phyloP scores from a whole-genome alignment of 345 rosid genomes.

The Dipteronia sinensis region DNA sequence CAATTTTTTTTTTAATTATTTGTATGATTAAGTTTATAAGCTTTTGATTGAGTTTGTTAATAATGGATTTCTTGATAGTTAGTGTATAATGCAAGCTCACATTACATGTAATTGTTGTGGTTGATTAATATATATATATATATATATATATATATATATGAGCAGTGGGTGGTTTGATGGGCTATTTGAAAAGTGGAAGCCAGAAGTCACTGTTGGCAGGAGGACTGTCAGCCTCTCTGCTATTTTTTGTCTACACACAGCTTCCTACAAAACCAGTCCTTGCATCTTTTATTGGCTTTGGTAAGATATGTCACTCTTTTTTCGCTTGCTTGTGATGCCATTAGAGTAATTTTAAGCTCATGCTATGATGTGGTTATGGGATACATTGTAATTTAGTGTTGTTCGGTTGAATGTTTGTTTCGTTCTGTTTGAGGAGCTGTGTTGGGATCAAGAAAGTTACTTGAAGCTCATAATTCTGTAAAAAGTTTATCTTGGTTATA shows the following conservation, averaged over 20 bases:
- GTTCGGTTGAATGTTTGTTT: neutral
- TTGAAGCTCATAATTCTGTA: neutral
- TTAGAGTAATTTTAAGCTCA: conserved; percentile 5
- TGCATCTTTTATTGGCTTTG: conserved; percentile 83
- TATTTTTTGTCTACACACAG: conserved; percentile 67
- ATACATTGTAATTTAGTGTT: neutral
- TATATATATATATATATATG: too few species aligned
- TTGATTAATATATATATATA: neutral
- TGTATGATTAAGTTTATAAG: neutral
- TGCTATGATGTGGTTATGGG: neutral
- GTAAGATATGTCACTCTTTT: conserved; percentile 37
- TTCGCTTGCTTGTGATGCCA: neutral
- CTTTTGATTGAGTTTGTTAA: neutral
- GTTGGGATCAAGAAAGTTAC: neutral
- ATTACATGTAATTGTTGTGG: conserved; percentile 1
- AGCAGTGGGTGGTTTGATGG: conserved; percentile 86
- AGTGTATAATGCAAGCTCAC: neutral
- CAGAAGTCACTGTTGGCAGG: conserved; percentile 81
- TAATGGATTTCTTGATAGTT: neutral
- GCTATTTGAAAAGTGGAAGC: conserved; percentile 84
- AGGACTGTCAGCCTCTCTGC: conserved; percentile 66
- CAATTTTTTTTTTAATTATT: neutral
- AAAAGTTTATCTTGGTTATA: neutral
- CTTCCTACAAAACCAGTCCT: conserved; percentile 73
- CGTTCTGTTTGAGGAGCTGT: neutral